Evolutionary conservation across 345 rosid species (phyloP), one percentile per base, ranked within the genome.

Genomic region (Pistacia integerrima): DNA sequence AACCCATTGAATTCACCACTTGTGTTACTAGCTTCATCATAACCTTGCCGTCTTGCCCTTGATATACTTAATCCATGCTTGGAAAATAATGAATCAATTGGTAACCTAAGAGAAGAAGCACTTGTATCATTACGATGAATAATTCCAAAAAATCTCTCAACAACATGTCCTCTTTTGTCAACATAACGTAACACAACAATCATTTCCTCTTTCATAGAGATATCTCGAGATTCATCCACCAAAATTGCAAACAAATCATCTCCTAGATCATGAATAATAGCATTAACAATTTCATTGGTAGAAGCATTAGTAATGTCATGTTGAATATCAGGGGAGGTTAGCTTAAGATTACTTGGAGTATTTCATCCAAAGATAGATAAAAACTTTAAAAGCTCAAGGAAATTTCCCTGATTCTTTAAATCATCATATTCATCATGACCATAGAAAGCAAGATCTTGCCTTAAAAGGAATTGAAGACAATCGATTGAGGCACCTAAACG

Each of bases 151-250:
- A 72, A 78, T 2, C 12, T 25, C 25, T 25, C 25, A 25, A 25
- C 25, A 0, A 25, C 25, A 25, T 25, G 25, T 25, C 25, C 25
- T 25, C 25, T 56, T 22, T 72, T 51, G 28, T 76, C 52, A 5
- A 69, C 69, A 76, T 60, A 69, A 16, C 74, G 33, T 14, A 69
- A 22, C 4, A 49, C 49, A 38, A 76, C 73, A 0, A 16, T 30
- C 68, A 78, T 62, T 46, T 78, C 41, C 10, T 78, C 48, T 54
- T 78, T 67, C 0, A 25, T 5, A 0, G 49, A 78, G 11, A 66
- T 41, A 61, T 73, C 56, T 44, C 25, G 44, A 67, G 81, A 59
- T 41, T 78, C 77, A 72, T 78, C 54, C 16, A 65, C 49, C 0
- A 78, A 30, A 5, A 78, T 44, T 9, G 61, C 17, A 72, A 64